Percentiles rank a stretch among this genome's conserved stretches.
phyloP scores from a whole-genome alignment of 208 protist genomes.

The Trypanosoma mega region DNA sequence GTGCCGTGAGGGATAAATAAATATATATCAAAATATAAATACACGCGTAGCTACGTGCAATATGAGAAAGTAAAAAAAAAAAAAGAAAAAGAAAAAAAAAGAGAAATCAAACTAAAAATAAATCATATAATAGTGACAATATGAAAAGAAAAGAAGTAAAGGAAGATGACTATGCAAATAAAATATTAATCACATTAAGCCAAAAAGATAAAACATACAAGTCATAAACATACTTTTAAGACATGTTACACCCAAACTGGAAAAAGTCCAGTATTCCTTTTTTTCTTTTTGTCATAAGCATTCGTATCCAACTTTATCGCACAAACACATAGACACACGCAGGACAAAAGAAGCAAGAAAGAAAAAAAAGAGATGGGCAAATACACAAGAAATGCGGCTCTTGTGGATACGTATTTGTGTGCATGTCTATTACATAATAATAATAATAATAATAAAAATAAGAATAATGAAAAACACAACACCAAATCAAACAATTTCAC shows the following conservation, averaged over 20 bases:
- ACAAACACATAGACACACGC: background rate
- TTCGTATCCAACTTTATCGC: background rate
- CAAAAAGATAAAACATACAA: too few species aligned
- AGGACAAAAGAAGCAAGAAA: constrained; percentile 19
- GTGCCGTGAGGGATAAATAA: too few species aligned
- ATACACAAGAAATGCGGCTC: background rate
- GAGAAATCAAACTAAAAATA: constrained; percentile 1
- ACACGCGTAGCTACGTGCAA: background rate
- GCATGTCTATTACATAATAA: too few species aligned
- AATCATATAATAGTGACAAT: constrained; percentile 3
- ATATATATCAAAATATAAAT: background rate
- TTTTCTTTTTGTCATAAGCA: background rate
- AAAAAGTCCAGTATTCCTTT: too few species aligned
- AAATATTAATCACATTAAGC: too few species aligned
- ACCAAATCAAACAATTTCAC: too few species aligned
- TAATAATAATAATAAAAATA: too few species aligned
- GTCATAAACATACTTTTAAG: too few species aligned
- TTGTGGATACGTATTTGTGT: background rate
- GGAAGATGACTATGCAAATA: too few species aligned
- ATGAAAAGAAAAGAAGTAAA: too few species aligned
- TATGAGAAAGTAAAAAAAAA: constrained; percentile 7
- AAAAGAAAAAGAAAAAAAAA: constrained; percentile 20
- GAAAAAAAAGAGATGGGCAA: background rate
- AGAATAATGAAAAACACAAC: too few species aligned
- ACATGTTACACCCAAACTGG: too few species aligned